phyloP scores from a whole-genome alignment of 306 rosid genomes.

The Glycine soja region DNA sequence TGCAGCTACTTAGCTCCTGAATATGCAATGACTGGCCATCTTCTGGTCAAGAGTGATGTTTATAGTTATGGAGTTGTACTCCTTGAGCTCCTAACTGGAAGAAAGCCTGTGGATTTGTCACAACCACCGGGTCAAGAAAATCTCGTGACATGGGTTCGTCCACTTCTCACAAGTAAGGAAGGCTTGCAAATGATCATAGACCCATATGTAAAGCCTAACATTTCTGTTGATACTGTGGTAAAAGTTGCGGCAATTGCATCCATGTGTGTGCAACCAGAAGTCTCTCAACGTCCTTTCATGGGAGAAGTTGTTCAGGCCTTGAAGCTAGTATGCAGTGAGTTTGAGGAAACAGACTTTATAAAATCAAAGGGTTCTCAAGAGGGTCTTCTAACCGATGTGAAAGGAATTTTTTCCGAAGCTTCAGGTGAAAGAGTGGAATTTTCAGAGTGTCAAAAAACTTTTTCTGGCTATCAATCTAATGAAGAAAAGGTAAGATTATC shows the following conservation, averaged over 20 bases:
- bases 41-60: conserved; percentile 95
- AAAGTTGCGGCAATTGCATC: conserved; percentile 98
- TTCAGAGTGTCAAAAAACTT: conserved; percentile 34
- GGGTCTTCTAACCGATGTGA: conserved; percentile 47
- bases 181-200: conserved; percentile 77
- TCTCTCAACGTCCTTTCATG: conserved; percentile 94
- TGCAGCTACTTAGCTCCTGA: conserved; percentile 97
- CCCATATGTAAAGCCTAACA: conserved; percentile 61
- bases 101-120: conserved; percentile 92
- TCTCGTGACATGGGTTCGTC: conserved; percentile 90
- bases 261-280: conserved; percentile 98
- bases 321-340: conserved; percentile 91
- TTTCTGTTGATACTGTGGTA: conserved; percentile 63
- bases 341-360: conserved; percentile 61
- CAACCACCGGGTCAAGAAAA: conserved; percentile 98
- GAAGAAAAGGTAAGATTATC: conserved; percentile 57
- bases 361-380: conserved; percentile 59
- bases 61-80: conserved; percentile 99
- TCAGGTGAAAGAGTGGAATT: conserved; percentile 44
- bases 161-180: conserved; percentile 81
- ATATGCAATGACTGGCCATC: conserved; percentile 98
- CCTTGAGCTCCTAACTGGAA: conserved; percentile 91
- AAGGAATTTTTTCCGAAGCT: conserved; percentile 39
- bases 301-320: conserved; percentile 98
- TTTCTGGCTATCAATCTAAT: conserved; percentile 51